Percentiles rank a stretch among this genome's conserved stretches.
Conservation (phyloP, 116 monocot genomes). For the Phalaenopsis hybrid region DNA sequence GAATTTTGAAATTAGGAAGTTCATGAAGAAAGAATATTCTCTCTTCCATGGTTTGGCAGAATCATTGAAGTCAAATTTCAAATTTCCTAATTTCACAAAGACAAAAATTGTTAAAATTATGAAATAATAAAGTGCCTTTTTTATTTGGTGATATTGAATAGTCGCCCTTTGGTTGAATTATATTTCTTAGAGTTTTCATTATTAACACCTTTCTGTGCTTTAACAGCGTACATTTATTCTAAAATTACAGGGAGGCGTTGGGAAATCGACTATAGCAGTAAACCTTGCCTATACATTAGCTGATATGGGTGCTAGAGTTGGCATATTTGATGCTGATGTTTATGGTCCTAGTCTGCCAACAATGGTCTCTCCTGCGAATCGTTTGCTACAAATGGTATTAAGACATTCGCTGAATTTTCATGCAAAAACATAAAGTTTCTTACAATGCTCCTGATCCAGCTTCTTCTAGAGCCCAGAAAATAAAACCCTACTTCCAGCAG, state of each 20-base stretch:
- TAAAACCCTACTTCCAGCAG: slow-evolving; percentile 78
- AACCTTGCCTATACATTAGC: slow-evolving; percentile 96
- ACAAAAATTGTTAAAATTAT: neutral
- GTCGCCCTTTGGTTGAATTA: no score
- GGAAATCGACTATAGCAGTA: slow-evolving; percentile 94
- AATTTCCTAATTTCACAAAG: neutral
- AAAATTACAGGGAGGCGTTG: slow-evolving; percentile 85
- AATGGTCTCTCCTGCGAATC: slow-evolving; percentile 93
- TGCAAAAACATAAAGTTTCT: slow-evolving; percentile 2
- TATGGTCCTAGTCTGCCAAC: slow-evolving; percentile 97
- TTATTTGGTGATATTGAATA: neutral
- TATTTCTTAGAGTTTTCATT: no score
- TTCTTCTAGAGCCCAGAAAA: slow-evolving; percentile 80
- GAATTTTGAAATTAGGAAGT: neutral
- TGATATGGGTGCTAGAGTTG: slow-evolving; percentile 97
- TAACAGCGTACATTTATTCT: neutral
- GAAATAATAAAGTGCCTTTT: neutral
- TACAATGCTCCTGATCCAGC: slow-evolving; percentile 39
- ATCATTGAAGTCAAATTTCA: neutral
- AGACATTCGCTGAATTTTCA: neutral
- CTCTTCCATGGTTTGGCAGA: neutral
- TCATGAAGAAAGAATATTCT: neutral
- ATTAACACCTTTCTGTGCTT: neutral
- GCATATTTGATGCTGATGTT: slow-evolving; percentile 99
- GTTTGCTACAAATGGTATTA: slow-evolving; percentile 86